Evolutionary conservation across 2,329 filamentous ascomycete genomes (phyloP), one percentile per base, ranked within the genome.

Genomic region (Ambrosiella xylebori): DNA sequence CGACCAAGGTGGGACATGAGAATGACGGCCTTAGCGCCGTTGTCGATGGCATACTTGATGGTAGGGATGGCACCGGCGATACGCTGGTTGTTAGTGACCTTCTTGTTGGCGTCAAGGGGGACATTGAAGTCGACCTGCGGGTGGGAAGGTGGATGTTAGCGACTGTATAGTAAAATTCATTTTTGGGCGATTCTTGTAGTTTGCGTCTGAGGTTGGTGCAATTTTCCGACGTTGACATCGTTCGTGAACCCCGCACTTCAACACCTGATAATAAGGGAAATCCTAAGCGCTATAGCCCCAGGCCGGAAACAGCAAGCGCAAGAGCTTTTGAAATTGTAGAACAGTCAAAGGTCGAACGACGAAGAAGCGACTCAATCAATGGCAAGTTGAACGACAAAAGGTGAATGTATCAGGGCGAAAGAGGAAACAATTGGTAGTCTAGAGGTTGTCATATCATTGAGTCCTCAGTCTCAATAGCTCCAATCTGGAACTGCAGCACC

Each of bases 1-100:
- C 93, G 91, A 68, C 93, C 93, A 62, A 98, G 86, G 74, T 98
- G 93, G 69, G 91, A 97, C 93, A 98, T 98, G 70, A 98, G 81
- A 68, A 97, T 75, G 61, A 98, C 90, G 54, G 89, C 78, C 79
- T 94, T 95, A 70, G 90, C 90, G 65, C 87, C 88, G 71, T 95
- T 75, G 65, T 95, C 87, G 67, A 93, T 76, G 68, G 89, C 89
- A 73, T 95, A 84, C 77, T 94, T 94, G 79, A 96, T 95, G 67
- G 90, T 95, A 67, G 89, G 89, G 63, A 95, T 76, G 67, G 93
- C 93, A 69, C 93, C 94, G 68, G 88, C 90, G 68, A 98, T 98
- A 73, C 93, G 90, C 78, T 98, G 93, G 75, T 85, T 88, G 82
- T 98, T 98, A 72, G 93, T 97, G 72, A 98, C 82, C 59, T 94